Evolutionary conservation across 2,329 filamentous ascomycete genomes (phyloP).

Genomic region (Plenodomus tracheiphilus): DNA sequence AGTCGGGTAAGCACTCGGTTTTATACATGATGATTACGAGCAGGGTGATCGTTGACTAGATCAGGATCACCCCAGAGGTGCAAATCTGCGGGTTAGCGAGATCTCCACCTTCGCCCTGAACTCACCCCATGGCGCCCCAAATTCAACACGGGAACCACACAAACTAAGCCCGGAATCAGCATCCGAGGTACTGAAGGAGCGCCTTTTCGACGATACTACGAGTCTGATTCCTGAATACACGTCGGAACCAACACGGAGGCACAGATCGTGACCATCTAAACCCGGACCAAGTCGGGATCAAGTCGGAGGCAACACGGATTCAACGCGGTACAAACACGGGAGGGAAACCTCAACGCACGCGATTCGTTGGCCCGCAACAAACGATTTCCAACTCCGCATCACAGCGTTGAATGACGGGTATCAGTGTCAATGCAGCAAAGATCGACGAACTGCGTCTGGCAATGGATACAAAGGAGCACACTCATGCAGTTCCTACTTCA

Average conservation of each 20-base stretch:
- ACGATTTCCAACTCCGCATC: background rate
- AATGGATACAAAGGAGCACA: conserved; percentile 7
- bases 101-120: conserved; percentile 2
- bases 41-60: conserved; percentile 19
- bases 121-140: conserved; percentile 15
- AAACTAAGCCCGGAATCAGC: conserved; percentile 5
- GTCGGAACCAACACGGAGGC: background rate
- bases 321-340: conserved; percentile 9
- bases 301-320: conserved; percentile 24
- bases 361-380: background rate
- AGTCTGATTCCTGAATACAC: background rate
- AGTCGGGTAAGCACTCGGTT: conserved; percentile 1
- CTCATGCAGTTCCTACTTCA: background rate
- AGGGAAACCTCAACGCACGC: conserved; percentile 2
- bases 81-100: conserved; percentile 20
- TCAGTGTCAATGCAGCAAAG: conserved; percentile 2
- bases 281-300: conserved; percentile 5
- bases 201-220: background rate
- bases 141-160: background rate
- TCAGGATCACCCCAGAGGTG: conserved; percentile 4
- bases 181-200: background rate
- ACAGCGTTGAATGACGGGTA: background rate
- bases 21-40: conserved; percentile 14
- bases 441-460: conserved; percentile 2
- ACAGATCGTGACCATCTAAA: background rate